Base-by-base conservation (phyloP, 2,329 filamentous ascomycete genomes). In the Colletotrichum magnum region DNA sequence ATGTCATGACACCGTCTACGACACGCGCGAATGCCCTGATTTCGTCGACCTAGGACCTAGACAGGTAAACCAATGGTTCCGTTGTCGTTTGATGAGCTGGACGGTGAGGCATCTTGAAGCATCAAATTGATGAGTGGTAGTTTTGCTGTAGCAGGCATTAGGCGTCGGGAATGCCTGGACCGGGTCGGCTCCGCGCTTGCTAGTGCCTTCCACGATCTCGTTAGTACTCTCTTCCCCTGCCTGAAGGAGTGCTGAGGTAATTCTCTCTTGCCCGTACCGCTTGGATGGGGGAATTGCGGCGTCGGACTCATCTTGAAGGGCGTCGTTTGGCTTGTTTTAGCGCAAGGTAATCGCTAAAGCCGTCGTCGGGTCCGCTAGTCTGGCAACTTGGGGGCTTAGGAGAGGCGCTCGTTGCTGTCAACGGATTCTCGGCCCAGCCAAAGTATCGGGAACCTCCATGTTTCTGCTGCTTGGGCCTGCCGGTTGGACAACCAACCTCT, bases 281-380 rank as follows among this genome's bases (percentile, higher is more conserved):
- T 68, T 65, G 41, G 32, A 58, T 65, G 65, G 65, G 48, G 48
- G 43, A 54, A 32, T 63, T 21, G 58, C 41, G 65, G 61, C 65
- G 65, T 65, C 28, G 50, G 39, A 59, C 54, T 68, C 28, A 13
- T 18, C 41, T 36, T 28, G 48, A 24, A 65, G 16, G 41, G 48
- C 61, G 50, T 45, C 41, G 43, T 68, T 68, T 28, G 48, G 50
- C 61, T 51, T 68, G 60, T 64, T 58, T 53, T 64, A 68, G 60
- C 32, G 32, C 26, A 64, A 58, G 36, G 53, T 48, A 47, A 51
- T 59, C 54, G 50, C 61, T 26, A 21, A 26, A 65, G 50, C 65
- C 48, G 28, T 24, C 50, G 13, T 43, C 32, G 32, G 32, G 32
- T 36, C 32, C 32, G 32, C 32, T 36, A 36, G 32, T 36, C 7